Evolutionary conservation across 305 asterid species (phyloP), one percentile per base, ranked within the genome.

Genomic region (Galium porrigens): DNA sequence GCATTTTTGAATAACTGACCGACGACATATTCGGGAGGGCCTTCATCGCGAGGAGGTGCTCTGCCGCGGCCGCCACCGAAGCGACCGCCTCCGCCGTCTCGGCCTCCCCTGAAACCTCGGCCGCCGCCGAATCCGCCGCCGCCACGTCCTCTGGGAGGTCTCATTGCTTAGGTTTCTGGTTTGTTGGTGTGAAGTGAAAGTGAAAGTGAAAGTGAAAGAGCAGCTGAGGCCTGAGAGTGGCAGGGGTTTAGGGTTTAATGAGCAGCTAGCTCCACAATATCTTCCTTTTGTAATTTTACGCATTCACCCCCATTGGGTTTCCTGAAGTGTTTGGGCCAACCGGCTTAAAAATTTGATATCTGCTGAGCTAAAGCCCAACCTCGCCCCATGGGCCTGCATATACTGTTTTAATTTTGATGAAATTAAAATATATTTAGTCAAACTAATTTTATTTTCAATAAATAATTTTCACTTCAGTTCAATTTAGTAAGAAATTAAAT

Each of bases 101-200:
- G 84, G 30, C 86, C 85, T 5, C 90, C 82, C 0, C 84, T 18
- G 41, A 30, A 57, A 3, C 84, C 74, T 6, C 85, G 82, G 37
- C 61, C 82, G 61, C 91, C 94, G 58, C 96, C 87, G 52, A 69
- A 68, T 56, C 76, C 74, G 3, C 85, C 85, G 22, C 39, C 83
- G 63, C 94, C 92, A 64, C 96, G 90, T 65, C 95, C 95, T 75
- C 94, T 83, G 20, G 95, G 97, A 69, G 97, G 94, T 70, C 95
- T 85, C 97, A 89, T 59, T 86, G 12, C 53, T 52, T 32, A 7
- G 29, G 44, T 33, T 34, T 32, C 25, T 0, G 53, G 69, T 18
- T 55, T 9, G 61, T 18, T 17, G 27, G 64, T 32, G 39, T 25
- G 33, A 22, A 55, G 7, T 54, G 59, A 54, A 27, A 18, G n/a